Conservation (phyloP, 495 filamentous ascomycete species). For the Penicillium arizonense region DNA sequence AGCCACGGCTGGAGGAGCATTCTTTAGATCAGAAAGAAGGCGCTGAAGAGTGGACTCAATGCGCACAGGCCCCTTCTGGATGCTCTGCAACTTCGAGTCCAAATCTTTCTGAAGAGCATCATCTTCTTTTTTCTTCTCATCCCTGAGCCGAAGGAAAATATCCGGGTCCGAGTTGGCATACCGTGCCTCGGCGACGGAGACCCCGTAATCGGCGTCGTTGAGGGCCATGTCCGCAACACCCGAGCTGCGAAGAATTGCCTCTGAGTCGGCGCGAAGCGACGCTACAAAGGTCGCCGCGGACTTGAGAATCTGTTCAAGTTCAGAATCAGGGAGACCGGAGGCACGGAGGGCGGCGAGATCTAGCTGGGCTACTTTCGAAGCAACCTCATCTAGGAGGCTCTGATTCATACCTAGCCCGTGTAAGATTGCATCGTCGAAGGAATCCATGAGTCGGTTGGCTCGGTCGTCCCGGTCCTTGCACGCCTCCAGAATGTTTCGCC, state of each 20-base stretch:
- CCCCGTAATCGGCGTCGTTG: conserved; percentile 53
- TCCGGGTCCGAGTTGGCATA: conserved; percentile 44
- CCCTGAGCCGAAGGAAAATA: conserved; percentile 42
- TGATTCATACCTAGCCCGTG: conserved; percentile 53
- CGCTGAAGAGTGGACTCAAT: conserved; percentile 30
- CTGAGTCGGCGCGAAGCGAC: conserved; percentile 47
- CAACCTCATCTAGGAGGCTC: conserved; percentile 49
- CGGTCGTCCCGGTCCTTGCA: conserved; percentile 49
- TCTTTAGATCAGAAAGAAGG: conserved; percentile 29
- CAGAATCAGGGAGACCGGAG: conserved; percentile 34
- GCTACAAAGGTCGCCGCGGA: conserved; percentile 38
- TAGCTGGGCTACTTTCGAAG: conserved; percentile 36
- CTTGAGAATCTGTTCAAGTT: conserved; percentile 46
- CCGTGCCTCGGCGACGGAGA: conserved; percentile 52
- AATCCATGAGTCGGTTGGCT: conserved; percentile 53
- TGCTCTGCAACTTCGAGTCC: conserved; percentile 46
- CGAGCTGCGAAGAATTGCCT: conserved; percentile 49
- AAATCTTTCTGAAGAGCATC: conserved; percentile 45
- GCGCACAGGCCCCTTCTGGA: conserved; percentile 41
- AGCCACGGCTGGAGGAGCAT: conserved; percentile 25
- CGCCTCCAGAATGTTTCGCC: conserved; percentile 48
- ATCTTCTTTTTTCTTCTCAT: conserved; percentile 54
- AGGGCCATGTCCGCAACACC: conserved; percentile 47
- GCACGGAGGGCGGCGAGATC: conserved; percentile 32
- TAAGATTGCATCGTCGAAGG: conserved; percentile 52